These are phyloP conservation scores for Colletotrichum sp. DNA, from an alignment of 2,329 filamentous ascomycete species.

Conservation along the genomic window DNA sequence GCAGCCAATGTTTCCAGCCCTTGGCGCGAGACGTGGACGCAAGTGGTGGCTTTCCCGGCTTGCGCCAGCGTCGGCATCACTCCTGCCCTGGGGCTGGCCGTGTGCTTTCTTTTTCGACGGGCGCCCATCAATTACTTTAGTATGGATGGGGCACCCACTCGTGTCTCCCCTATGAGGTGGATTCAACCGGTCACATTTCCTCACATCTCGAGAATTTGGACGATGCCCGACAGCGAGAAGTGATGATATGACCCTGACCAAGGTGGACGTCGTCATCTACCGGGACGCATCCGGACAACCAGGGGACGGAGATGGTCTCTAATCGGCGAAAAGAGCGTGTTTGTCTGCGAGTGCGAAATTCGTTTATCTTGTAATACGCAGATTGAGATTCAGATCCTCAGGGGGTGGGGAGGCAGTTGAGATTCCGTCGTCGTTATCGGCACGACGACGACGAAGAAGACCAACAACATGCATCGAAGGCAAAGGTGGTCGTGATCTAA, in stretches of 20 bases:
- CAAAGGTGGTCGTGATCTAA: neutral
- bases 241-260: neutral
- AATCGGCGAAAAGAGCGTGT: neutral
- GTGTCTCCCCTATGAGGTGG: neutral
- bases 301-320: neutral
- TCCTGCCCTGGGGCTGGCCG: neutral
- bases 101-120: slow-evolving; percentile 14
- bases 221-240: neutral
- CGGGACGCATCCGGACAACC: neutral
- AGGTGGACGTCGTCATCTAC: neutral
- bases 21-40: neutral
- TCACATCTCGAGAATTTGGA: neutral
- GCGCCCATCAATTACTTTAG: neutral
- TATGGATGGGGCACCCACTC: neutral
- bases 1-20: neutral
- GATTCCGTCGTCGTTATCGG: neutral
- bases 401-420: neutral
- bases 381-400: neutral
- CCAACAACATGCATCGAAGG: neutral
- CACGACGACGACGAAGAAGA: neutral
- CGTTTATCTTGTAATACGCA: neutral
- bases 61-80: slow-evolving; percentile 4
- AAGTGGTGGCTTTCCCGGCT: slow-evolving; percentile 1
- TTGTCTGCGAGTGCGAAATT: neutral
- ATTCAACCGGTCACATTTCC: neutral